Conservation (phyloP, 2,329 filamentous ascomycete genomes). For the Trichophyton rubrum region DNA sequence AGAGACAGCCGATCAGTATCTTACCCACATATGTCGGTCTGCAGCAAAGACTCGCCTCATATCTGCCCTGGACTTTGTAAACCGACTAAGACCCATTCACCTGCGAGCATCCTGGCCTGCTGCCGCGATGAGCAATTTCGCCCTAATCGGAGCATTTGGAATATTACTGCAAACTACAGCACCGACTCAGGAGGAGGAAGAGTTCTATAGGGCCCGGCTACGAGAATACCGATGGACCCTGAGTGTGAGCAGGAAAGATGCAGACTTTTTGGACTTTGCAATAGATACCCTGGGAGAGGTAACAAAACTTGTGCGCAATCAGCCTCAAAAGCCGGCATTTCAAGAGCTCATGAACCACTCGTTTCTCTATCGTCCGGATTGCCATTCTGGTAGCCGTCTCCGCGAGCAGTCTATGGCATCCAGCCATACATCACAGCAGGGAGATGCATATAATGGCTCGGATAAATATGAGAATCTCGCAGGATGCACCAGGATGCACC, state of each 20-base stretch:
- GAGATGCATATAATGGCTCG: neutral
- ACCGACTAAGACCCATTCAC: constrained; percentile 74
- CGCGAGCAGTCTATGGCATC: neutral
- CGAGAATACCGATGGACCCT: constrained; percentile 92
- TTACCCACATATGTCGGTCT: constrained; percentile 82
- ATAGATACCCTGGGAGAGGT: constrained; percentile 66
- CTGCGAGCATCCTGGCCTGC: constrained; percentile 73
- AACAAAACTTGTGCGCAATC: constrained; percentile 53
- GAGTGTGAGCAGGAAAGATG: constrained; percentile 67
- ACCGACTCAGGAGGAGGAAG: constrained; percentile 73
- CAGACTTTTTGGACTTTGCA: constrained; percentile 46
- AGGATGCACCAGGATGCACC: neutral
- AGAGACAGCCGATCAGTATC: constrained; percentile 56
- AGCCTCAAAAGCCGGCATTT: constrained; percentile 58
- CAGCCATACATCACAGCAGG: neutral
- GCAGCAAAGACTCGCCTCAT: constrained; percentile 90
- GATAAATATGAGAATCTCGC: neutral
- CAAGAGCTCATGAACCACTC: constrained; percentile 27
- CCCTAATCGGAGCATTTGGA: constrained; percentile 87
- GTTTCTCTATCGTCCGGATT: neutral
- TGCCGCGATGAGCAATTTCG: constrained; percentile 56
- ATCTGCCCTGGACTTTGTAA: constrained; percentile 94
- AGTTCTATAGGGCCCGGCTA: constrained; percentile 77
- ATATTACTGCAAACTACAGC: constrained; percentile 81
- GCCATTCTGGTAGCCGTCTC: neutral